These are phyloP conservation scores for Corinectria fuckeliana DNA, from an alignment of 2,329 filamentous ascomycete genomes.

Conservation along the genomic window DNA sequence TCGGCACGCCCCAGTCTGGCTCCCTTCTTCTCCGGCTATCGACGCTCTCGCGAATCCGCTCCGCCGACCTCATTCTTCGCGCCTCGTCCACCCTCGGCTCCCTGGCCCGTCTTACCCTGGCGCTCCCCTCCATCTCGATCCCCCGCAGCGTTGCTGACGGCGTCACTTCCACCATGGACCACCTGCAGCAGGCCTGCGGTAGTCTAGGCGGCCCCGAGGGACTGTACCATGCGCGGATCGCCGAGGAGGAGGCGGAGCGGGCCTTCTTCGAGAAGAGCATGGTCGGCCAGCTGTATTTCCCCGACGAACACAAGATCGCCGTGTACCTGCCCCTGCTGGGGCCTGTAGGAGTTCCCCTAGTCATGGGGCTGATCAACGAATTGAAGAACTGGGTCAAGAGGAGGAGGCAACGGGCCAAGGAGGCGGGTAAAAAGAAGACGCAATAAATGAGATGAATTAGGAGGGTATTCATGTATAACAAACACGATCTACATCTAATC, in stretches of 20 bases:
- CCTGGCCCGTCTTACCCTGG: conserved; percentile 81
- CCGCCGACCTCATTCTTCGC: conserved; percentile 83
- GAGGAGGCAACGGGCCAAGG: conserved; percentile 52
- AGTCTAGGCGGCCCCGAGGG: conserved; percentile 71
- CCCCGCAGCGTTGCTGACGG: conserved; percentile 85
- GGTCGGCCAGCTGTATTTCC: conserved; percentile 98
- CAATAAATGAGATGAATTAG: conserved; percentile 30
- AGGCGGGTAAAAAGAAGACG: conserved; percentile 47
- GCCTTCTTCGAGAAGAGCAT: conserved; percentile 99
- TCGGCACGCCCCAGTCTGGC: conserved; percentile 83
- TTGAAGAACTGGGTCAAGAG: conserved; percentile 66
- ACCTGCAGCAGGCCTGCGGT: conserved; percentile 78
- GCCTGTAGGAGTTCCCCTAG: conserved; percentile 85
- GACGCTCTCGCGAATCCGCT: conserved; percentile 83
- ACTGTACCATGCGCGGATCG: conserved; percentile 80
- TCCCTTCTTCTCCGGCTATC: conserved; percentile 86
- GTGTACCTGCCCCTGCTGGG: conserved; percentile 93
- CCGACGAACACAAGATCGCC: conserved; percentile 96
- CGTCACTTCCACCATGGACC: conserved; percentile 78
- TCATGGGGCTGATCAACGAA: conserved; percentile 86
- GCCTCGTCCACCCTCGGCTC: conserved; percentile 95
- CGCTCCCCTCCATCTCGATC: conserved; percentile 89
- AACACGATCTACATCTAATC: conserved; percentile 19
- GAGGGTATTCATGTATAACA: conserved; percentile 21
- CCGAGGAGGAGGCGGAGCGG: conserved; percentile 86